phyloP scores from a whole-genome alignment of 345 rosid species.

The Citrus medica region DNA sequence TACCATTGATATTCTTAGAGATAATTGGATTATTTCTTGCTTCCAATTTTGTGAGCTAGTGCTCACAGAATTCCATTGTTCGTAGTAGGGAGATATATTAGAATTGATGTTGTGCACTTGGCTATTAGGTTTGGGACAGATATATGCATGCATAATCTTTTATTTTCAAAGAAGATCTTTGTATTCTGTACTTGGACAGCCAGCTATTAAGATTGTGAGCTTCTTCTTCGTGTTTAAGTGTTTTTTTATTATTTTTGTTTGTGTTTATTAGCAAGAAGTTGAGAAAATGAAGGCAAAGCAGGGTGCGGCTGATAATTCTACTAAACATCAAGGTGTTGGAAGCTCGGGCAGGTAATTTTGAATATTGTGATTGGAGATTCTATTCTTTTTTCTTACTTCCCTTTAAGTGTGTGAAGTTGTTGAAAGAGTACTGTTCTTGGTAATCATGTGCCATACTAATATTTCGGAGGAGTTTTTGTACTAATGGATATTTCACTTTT shows the following conservation, averaged over 20 bases:
- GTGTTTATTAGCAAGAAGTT: conserved; percentile 55
- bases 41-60: neutral
- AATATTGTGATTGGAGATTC: neutral
- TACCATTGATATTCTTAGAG: neutral
- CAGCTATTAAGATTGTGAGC: neutral
- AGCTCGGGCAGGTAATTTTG: conserved; percentile 45
- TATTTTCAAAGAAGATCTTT: neutral
- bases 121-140: neutral
- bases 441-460: neutral
- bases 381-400: neutral
- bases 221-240: conserved; percentile 11
- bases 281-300: conserved; percentile 57
- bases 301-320: conserved; percentile 35
- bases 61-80: neutral
- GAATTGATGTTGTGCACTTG: neutral
- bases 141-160: neutral
- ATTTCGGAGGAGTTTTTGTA: neutral
- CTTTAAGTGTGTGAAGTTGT: neutral
- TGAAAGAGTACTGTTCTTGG: neutral
- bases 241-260: conserved; percentile 2
- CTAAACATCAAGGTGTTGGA: conserved; percentile 26
- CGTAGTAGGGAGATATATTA: neutral
- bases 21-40: neutral
- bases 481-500: neutral
- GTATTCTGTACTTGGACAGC: neutral